Base-by-base conservation (phyloP, 1,284 basidiomycete species). In the Pyrrhoderma lamaoense region DNA sequence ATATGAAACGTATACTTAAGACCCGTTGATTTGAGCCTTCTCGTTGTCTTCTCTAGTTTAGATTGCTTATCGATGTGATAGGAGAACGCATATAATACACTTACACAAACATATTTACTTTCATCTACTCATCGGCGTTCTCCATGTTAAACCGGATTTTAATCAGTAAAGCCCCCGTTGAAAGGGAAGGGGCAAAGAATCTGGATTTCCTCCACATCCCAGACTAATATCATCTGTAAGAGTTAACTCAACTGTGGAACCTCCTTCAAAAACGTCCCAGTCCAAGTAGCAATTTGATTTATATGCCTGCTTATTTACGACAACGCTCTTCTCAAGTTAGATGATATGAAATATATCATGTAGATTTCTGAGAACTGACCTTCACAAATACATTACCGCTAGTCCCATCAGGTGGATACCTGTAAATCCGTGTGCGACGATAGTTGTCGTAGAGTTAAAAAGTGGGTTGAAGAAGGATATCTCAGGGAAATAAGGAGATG, bases 231-330 rank as follows among this genome's bases (percentile, higher is more conserved):
- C 67, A 50, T 72, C 66, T 5, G 76, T 76, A 42, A 82, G 62
- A 61, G 78, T 71, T n/a, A 73, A 60, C 47, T 70, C 70, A 19
- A 83, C 69, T 13, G 71, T 65, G 3, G 77, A 71, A 2, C 79
- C 78, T 3, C 61, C 64, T 9, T 65, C 67, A 58, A 82, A 82
- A 14, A 75, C 74, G 42, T 79, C 77, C 78, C 77, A 82, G 35
- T 82, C 79, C 47, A 82, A 62, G 59, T 74, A 82, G 53, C 80
- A 83, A 56, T 72, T 80, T 2, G 78, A 79, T 55, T 76, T 73
- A 70, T 78, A 81, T 9, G 70, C 65, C 53, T 71, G 59, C 0
- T 76, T 79, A 52, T 82, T 71, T 16, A 83, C 72, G 13, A 67
- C 74, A 8, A 82, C 78, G 56, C 69, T 76, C 79, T 82, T n/a